phyloP scores from a whole-genome alignment of 1,284 basidiomycete genomes.

The Inonotus obliquus region DNA sequence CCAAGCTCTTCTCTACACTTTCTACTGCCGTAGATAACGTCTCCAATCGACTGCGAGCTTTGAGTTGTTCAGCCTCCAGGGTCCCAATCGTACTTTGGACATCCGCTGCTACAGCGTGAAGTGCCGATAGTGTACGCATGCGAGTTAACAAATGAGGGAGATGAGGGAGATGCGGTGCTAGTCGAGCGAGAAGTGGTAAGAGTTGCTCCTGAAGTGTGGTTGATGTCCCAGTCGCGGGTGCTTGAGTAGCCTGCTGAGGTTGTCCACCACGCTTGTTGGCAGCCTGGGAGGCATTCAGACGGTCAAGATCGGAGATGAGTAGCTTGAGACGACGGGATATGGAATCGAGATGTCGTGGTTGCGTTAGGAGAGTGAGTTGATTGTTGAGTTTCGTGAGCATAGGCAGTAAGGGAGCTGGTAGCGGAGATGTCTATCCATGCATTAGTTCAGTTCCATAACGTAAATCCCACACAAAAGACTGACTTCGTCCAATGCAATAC shows the following conservation, averaged over 20 bases:
- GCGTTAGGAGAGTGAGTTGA: slow-evolving; percentile 84
- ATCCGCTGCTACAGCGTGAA: slow-evolving; percentile 80
- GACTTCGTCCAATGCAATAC: slow-evolving; percentile 70
- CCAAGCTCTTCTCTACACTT: slow-evolving; percentile 70
- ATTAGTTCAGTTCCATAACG: slow-evolving; percentile 2
- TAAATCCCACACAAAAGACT: slow-evolving; percentile 18
- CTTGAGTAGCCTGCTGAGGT: slow-evolving; percentile 32
- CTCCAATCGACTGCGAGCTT: slow-evolving; percentile 54
- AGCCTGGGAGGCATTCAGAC: slow-evolving; percentile 45
- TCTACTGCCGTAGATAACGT: slow-evolving; percentile 68
- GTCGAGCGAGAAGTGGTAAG: slow-evolving; percentile 73
- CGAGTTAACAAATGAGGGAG: slow-evolving; percentile 89
- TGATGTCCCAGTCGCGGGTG: slow-evolving; percentile 29
- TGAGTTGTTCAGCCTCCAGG: slow-evolving; percentile 70
- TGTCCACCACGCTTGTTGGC: slow-evolving; percentile 27
- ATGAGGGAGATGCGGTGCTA: slow-evolving; percentile 85
- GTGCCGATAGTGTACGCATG: slow-evolving; percentile 73
- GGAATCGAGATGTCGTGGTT: slow-evolving; percentile 96
- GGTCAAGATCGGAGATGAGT: slow-evolving; percentile 88
- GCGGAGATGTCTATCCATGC: slow-evolving; percentile 46
- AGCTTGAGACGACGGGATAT: slow-evolving; percentile 92
- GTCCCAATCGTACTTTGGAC: slow-evolving; percentile 68
- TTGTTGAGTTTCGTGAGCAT: slow-evolving; percentile 80
- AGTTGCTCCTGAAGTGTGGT: slow-evolving; percentile 55
- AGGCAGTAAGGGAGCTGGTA: slow-evolving; percentile 78